phyloP scores from a whole-genome alignment of 176 grass and related monocot genomes.

The Raddia guianensis region DNA sequence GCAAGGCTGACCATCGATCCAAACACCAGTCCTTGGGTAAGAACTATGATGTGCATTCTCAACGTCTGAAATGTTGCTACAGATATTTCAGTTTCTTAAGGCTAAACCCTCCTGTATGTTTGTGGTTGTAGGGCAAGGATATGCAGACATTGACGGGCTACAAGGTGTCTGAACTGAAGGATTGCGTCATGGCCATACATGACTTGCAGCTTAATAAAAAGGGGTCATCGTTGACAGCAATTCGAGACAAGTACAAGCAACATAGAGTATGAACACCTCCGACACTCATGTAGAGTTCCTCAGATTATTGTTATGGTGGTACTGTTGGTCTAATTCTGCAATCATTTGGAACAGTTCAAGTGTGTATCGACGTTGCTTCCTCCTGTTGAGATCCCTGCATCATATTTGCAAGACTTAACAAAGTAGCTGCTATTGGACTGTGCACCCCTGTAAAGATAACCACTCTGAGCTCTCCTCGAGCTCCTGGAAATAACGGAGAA shows the following conservation, averaged over 20 bases:
- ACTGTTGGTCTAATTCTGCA: slow-evolving; percentile 38
- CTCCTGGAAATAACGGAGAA: slow-evolving; percentile 36
- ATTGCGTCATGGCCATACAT: slow-evolving; percentile 64
- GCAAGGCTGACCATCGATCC: slow-evolving; percentile 68
- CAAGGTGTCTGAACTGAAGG: slow-evolving; percentile 73
- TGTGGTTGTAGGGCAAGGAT: slow-evolving; percentile 56
- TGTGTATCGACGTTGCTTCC: slow-evolving; percentile 63
- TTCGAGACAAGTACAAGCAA: slow-evolving; percentile 90
- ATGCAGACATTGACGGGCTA: slow-evolving; percentile 70
- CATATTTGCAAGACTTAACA: slow-evolving; percentile 47
- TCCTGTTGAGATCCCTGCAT: slow-evolving; percentile 56
- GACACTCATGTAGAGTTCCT: slow-evolving; percentile 23
- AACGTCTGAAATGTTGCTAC: background rate
- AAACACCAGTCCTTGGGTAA: slow-evolving; percentile 79
- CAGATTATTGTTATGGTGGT: slow-evolving; percentile 10
- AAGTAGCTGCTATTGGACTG: slow-evolving; percentile 42
- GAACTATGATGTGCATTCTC: background rate
- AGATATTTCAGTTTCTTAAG: slow-evolving; percentile 4
- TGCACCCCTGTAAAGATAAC: slow-evolving; percentile 38
- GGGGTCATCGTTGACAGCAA: slow-evolving; percentile 44
- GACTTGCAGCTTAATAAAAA: slow-evolving; percentile 79
- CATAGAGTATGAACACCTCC: slow-evolving; percentile 64
- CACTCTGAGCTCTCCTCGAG: slow-evolving; percentile 40
- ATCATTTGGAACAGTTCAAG: slow-evolving; percentile 70
- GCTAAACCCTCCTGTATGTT: slow-evolving; percentile 33